phyloP scores from a whole-genome alignment of 495 filamentous ascomycete species.

The Neurospora discreta region DNA sequence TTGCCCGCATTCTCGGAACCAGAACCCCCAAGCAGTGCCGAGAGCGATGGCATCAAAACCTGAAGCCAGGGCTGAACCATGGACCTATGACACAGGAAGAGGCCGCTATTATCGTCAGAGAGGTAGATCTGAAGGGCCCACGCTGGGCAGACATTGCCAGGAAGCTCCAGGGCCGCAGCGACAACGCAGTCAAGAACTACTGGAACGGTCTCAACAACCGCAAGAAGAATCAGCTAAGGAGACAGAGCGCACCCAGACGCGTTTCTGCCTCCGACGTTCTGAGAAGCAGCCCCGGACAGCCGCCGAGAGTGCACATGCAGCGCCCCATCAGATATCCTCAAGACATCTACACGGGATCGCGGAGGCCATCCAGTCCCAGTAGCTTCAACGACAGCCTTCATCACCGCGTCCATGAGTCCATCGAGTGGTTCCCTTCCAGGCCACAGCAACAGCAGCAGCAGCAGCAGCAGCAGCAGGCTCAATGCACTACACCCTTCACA shows the following conservation, averaged over 20 bases:
- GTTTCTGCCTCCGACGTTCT: background rate
- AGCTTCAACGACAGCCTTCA: background rate
- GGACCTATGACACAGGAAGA: slow-evolving; percentile 88
- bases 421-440: background rate
- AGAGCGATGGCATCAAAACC: slow-evolving; percentile 89
- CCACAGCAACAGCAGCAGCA: background rate
- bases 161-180: slow-evolving; percentile 74
- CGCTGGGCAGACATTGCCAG: slow-evolving; percentile 94
- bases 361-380: background rate
- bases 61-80: slow-evolving; percentile 84
- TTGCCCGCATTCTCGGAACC: slow-evolving; percentile 62
- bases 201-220: slow-evolving; percentile 96
- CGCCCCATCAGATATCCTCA: background rate
- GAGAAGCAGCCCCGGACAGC: background rate
- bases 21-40: slow-evolving; percentile 93
- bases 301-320: background rate
- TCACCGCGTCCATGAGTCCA: background rate
- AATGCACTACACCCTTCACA: background rate
- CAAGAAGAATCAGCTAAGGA: slow-evolving; percentile 22
- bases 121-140: slow-evolving; percentile 77
- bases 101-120: slow-evolving; percentile 65
- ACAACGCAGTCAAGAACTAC: slow-evolving; percentile 99
- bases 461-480: background rate
- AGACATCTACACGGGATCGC: background rate
- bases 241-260: background rate